These are phyloP conservation scores for Plasmodium vivax DNA, from an alignment of 169 alveolate genomes.

Conservation along the genomic window DNA sequence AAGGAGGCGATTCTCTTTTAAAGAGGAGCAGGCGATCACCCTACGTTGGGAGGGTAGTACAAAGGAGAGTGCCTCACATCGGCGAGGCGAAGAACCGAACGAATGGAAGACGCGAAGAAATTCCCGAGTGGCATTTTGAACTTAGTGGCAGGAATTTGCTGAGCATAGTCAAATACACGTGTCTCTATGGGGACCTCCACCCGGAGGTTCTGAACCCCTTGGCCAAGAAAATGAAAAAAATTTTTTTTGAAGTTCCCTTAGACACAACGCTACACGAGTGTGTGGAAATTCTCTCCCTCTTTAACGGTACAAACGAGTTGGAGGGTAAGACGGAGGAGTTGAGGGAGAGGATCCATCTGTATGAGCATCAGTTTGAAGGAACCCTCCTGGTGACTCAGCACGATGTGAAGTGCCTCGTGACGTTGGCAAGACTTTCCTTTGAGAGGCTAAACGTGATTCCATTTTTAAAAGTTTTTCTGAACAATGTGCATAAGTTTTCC, in stretches of 20 bases:
- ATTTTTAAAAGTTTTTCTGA: conserved; percentile 1
- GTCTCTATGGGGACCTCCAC: background rate
- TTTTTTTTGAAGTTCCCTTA: conserved; percentile 1
- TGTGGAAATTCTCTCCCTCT: conserved; percentile 20
- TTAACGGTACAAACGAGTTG: conserved; percentile 2
- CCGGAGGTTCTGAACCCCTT: background rate
- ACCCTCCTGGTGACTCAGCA: background rate
- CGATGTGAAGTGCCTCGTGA: conserved; percentile 35
- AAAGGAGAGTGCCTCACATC: background rate
- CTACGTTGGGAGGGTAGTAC: background rate
- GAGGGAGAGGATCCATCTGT: conserved; percentile 24
- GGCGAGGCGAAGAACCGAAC: background rate
- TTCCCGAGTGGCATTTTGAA: conserved; percentile 2
- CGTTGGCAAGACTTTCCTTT: conserved; percentile 6
- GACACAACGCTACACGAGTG: conserved; percentile 48
- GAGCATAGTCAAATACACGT: conserved; percentile 31
- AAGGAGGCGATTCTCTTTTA: background rate
- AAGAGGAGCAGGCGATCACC: background rate
- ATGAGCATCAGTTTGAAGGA: conserved; percentile 14
- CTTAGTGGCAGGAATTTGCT: conserved; percentile 33
- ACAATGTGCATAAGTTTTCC: conserved; percentile 34
- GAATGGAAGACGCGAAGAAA: background rate
- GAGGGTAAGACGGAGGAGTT: background rate
- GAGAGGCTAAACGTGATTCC: background rate
- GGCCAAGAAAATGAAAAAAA: background rate